Conservation (phyloP, 345 rosid species). For the Citrus mangshanensis region DNA sequence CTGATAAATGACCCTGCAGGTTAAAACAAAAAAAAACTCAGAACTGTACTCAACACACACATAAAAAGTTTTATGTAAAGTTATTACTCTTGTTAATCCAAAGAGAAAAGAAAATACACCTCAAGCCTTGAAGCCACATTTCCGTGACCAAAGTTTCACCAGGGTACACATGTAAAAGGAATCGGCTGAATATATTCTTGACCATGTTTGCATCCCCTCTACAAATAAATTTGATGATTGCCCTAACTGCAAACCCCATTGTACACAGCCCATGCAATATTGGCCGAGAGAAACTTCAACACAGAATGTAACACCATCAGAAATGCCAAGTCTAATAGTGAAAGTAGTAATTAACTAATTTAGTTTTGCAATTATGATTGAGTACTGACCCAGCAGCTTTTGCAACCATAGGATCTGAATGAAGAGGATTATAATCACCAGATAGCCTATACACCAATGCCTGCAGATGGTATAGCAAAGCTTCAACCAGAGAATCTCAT, state of each 20-base stretch:
- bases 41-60: neutral
- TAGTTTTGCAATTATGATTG: neutral
- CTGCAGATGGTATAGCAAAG: slow-evolving; percentile 40
- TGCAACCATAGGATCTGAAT: slow-evolving; percentile 83
- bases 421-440: slow-evolving; percentile 95
- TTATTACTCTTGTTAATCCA: neutral
- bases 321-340: neutral
- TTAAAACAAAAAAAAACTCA: slow-evolving; percentile 14
- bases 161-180: slow-evolving; percentile 82
- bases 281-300: slow-evolving; percentile 67
- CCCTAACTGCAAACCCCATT: slow-evolving; percentile 78
- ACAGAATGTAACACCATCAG: slow-evolving; percentile 17
- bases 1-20: slow-evolving; percentile 66
- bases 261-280: slow-evolving; percentile 89
- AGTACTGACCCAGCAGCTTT: slow-evolving; percentile 71
- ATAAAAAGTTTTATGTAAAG: neutral
- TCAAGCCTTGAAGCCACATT: slow-evolving; percentile 79
- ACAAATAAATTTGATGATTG: slow-evolving; percentile 74
- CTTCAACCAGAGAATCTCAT: slow-evolving; percentile 3
- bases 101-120: slow-evolving; percentile 33
- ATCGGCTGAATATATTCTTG: slow-evolving; percentile 61
- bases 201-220: slow-evolving; percentile 59
- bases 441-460: slow-evolving; percentile 90
- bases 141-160: slow-evolving; percentile 77
- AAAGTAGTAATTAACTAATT: neutral